Conservation (phyloP, 257 asterid species). For the Primulina eburnea region DNA sequence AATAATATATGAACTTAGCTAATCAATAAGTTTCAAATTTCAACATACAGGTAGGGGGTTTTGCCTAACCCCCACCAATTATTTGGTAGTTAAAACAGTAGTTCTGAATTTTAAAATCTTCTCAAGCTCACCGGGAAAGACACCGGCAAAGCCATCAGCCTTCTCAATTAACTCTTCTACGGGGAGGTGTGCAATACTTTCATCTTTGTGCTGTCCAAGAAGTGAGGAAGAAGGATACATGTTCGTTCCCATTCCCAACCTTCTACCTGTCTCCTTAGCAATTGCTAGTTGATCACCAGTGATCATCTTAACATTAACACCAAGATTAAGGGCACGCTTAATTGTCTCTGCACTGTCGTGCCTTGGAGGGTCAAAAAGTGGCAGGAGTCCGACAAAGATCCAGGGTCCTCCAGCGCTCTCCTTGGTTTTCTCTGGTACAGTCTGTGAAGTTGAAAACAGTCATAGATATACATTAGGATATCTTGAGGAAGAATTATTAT, state of each 20-base stretch:
- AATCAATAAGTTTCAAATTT: not conserved
- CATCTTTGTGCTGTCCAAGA: constrained; percentile 60
- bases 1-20: not conserved
- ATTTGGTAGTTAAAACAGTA: not conserved
- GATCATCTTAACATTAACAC: constrained; percentile 85
- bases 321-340: constrained; percentile 62
- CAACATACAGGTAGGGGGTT: not conserved
- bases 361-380: constrained; percentile 83
- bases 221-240: constrained; percentile 65
- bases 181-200: constrained; percentile 35
- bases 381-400: constrained; percentile 66
- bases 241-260: constrained; percentile 66
- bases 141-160: constrained; percentile 65
- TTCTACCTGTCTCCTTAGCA: constrained; percentile 55
- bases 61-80: no score
- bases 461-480: not conserved
- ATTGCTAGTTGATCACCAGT: constrained; percentile 71
- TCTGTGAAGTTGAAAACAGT: constrained; percentile 26
- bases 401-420: constrained; percentile 71
- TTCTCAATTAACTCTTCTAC: constrained; percentile 56
- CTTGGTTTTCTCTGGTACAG: constrained; percentile 58
- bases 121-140: constrained; percentile 43
- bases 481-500: not conserved
- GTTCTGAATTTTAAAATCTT: not conserved
- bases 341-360: constrained; percentile 84